Conservation (phyloP, 495 filamentous ascomycete genomes). For the Neurospora intermedia region DNA sequence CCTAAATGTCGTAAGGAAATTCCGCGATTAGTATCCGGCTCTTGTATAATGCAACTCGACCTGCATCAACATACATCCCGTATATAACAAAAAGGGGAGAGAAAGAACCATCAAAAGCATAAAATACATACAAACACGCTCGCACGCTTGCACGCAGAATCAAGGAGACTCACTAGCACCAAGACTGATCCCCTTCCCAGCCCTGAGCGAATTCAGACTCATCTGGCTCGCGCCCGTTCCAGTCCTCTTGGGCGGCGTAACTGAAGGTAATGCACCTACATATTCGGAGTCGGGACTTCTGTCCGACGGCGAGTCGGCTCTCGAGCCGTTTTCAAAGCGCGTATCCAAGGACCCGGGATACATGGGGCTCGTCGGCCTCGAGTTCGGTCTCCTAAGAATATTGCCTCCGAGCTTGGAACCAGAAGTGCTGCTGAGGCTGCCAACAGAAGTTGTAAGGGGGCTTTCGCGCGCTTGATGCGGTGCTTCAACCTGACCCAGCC, state of each 20-base stretch:
- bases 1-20: slow-evolving; percentile 1
- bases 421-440: not conserved
- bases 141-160: not conserved
- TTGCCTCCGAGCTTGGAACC: not conserved
- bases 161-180: slow-evolving; percentile 16
- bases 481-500: not conserved
- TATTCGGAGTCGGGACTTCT: not conserved
- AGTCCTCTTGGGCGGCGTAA: slow-evolving; percentile 5
- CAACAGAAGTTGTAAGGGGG: not conserved
- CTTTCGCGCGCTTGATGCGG: slow-evolving; percentile 4
- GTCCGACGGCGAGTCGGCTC: not conserved
- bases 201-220: slow-evolving; percentile 17
- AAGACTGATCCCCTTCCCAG: slow-evolving; percentile 24
- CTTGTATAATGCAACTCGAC: not conserved
- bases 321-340: not conserved
- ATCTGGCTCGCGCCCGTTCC: slow-evolving; percentile 13
- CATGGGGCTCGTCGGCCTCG: not conserved
- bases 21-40: not conserved
- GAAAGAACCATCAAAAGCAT: not conserved
- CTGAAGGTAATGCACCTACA: not conserved
- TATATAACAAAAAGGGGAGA: not conserved
- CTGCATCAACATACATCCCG: not conserved
- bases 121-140: not conserved
- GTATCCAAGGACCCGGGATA: not conserved
- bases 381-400: not conserved